phyloP scores from a whole-genome alignment of 768 basidiomycete species.

The Hericium alpestre region DNA sequence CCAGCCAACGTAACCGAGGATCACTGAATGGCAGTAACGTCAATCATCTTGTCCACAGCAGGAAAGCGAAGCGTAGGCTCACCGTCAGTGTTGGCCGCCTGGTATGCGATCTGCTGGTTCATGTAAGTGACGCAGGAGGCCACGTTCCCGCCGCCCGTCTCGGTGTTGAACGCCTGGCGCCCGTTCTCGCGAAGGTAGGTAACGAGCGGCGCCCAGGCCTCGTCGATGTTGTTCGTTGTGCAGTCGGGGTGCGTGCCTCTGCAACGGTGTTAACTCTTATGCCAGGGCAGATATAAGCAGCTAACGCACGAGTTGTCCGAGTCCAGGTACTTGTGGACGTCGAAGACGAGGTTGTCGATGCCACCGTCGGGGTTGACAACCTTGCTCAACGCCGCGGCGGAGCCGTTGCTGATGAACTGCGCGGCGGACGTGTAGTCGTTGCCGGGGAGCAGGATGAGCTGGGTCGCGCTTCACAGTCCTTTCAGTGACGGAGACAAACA shows the following conservation, averaged over 20 bases:
- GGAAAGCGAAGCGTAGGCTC: slow-evolving; percentile 3
- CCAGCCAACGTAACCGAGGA: slow-evolving; percentile 49
- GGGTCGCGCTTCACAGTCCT: slow-evolving; percentile 31
- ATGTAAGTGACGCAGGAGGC: slow-evolving; percentile 35
- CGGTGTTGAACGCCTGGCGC: slow-evolving; percentile 48
- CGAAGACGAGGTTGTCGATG: slow-evolving; percentile 39
- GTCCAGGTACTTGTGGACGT: slow-evolving; percentile 57
- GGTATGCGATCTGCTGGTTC: slow-evolving; percentile 36
- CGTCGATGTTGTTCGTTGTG: slow-evolving; percentile 41
- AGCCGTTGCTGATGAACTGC: slow-evolving; percentile 40
- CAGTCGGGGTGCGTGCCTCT: slow-evolving; percentile 36
- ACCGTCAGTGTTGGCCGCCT: slow-evolving; percentile 40
- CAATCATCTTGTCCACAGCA: not conserved
- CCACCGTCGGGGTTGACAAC: slow-evolving; percentile 38
- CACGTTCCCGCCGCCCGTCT: slow-evolving; percentile 49
- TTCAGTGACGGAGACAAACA: not conserved
- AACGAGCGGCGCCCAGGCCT: slow-evolving; percentile 35
- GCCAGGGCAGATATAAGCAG: not conserved
- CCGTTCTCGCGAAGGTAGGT: slow-evolving; percentile 38
- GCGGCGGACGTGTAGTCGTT: slow-evolving; percentile 45
- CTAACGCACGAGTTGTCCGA: slow-evolving; percentile 30
- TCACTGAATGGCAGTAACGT: slow-evolving; percentile 20
- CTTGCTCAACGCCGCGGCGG: slow-evolving; percentile 34
- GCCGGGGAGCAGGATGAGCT: slow-evolving; percentile 50
- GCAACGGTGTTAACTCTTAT: not conserved